Conservation (phyloP, 2,329 filamentous ascomycete species). For the Alternaria sp. region DNA sequence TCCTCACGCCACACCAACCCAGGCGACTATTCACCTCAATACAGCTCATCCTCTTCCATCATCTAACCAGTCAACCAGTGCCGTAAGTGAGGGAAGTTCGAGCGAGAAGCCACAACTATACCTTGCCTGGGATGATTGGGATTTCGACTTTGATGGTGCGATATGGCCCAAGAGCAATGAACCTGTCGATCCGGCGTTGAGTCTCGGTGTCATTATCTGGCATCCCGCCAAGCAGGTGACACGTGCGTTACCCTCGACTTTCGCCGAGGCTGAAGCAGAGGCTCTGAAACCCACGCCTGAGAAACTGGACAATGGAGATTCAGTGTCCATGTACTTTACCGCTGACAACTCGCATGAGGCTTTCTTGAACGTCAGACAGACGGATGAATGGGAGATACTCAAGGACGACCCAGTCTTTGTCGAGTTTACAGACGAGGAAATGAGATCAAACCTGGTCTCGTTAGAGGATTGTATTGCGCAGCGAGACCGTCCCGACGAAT, state of each 20-base stretch:
- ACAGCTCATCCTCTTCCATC: conserved; percentile 22
- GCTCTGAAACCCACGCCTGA: conserved; percentile 51
- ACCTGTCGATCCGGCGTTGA: conserved; percentile 55
- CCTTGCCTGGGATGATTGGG: conserved; percentile 52
- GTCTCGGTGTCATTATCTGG: conserved; percentile 58
- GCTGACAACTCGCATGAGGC: conserved; percentile 55
- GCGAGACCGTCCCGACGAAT: conserved; percentile 50
- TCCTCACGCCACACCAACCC: conserved; percentile 42
- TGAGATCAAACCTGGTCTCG: conserved; percentile 50
- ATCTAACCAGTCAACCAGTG: conserved; percentile 24
- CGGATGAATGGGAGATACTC: conserved; percentile 60
- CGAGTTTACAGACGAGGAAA: conserved; percentile 54
- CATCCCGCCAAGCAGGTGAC: conserved; percentile 55
- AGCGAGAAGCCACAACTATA: conserved; percentile 43
- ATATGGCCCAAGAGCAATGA: conserved; percentile 57
- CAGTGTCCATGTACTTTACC: conserved; percentile 61
- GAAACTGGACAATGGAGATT: conserved; percentile 53
- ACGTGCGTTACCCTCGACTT: conserved; percentile 55
- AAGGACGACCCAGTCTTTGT: conserved; percentile 61
- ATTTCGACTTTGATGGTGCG: conserved; percentile 56
- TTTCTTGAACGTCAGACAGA: conserved; percentile 59
- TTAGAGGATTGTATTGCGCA: conserved; percentile 55
- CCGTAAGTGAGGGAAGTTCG: conserved; percentile 25
- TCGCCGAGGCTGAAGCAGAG: conserved; percentile 55
- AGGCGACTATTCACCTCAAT: conserved; percentile 32